Evolutionary conservation across 2,329 filamentous ascomycete genomes (phyloP), one percentile per base, ranked within the genome.

Genomic region (Pseudogymnoascus pannorum): DNA sequence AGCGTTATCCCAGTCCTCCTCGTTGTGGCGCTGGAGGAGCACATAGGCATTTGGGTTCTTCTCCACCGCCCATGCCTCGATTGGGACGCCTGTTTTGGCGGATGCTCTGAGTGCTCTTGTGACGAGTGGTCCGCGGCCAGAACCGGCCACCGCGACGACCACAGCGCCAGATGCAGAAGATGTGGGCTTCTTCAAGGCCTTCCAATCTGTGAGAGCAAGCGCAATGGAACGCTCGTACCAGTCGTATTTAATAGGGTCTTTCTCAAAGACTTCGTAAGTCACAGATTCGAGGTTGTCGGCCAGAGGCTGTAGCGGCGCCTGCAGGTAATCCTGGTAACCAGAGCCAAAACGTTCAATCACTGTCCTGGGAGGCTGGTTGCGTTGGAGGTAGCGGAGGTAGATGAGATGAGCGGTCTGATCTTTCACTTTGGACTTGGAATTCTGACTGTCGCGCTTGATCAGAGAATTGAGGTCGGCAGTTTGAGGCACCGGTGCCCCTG

Each of bases 11-110:
- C 94, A 99, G n/a, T 86, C 81, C 16, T 81, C 84, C 65, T 87
- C 81, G 70, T 97, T 97, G 71, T 95, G 91, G 22, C 90, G 83
- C 64, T 96, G 86, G 2, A 99, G 83, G 66, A 97, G 87, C 5
- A 99, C 92, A 72, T 93, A 97, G 0, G 94, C 94, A 71, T 99
- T 97, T 3, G 91, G 94, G 74, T 99, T 99, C 81, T 99, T 99
- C 75, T 99, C 94, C 3, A 99, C 85, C 0, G 91, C 94, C 86
- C 92, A 97, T 51, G 95, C 82, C 67, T 92, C 87, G 58, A 97
- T 88, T 18, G 85, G 79, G 3, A 97, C 87, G 1, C 87, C 87
- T 1, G 91, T 88, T 14, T 79, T 81, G 64, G 86, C 81, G 68
- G 91, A 93, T 11, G 94, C 95, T 63, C 85, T 85, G 24, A 99